Conservation (phyloP, 306 rosid species). For the Pachyrhizus erosus region DNA sequence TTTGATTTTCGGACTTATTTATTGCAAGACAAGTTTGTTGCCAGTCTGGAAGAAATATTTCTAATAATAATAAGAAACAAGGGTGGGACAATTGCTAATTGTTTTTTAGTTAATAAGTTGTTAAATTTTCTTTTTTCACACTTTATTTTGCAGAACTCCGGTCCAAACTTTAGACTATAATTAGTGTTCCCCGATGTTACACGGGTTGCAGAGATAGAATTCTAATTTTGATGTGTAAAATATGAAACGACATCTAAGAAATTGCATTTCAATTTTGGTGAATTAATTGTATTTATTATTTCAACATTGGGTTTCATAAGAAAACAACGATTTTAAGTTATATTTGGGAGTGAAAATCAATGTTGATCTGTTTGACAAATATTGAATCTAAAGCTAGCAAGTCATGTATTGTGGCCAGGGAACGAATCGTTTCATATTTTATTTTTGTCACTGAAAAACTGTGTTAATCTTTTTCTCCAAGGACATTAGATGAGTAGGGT, state of each 20-base stretch:
- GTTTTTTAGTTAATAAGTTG: background rate
- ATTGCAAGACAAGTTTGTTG: background rate
- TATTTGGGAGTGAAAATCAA: background rate
- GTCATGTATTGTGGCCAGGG: background rate
- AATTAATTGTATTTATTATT: background rate
- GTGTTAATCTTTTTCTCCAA: background rate
- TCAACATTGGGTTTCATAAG: background rate
- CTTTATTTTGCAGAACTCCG: background rate
- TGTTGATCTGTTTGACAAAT: background rate
- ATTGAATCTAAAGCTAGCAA: background rate
- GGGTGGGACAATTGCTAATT: background rate
- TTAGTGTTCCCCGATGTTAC: background rate
- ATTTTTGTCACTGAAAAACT: background rate
- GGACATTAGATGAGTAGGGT: background rate
- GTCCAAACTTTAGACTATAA: background rate
- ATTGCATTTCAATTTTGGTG: background rate
- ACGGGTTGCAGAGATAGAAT: background rate
- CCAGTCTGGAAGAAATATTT: background rate
- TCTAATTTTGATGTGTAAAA: background rate
- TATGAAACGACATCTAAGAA: background rate
- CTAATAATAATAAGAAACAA: slow-evolving; percentile 33
- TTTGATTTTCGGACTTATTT: background rate
- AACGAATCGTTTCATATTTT: background rate
- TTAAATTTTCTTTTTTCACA: background rate
- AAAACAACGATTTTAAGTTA: background rate